Conservation (phyloP, 2,329 filamentous ascomycete species). For the Capronia epimyces region DNA sequence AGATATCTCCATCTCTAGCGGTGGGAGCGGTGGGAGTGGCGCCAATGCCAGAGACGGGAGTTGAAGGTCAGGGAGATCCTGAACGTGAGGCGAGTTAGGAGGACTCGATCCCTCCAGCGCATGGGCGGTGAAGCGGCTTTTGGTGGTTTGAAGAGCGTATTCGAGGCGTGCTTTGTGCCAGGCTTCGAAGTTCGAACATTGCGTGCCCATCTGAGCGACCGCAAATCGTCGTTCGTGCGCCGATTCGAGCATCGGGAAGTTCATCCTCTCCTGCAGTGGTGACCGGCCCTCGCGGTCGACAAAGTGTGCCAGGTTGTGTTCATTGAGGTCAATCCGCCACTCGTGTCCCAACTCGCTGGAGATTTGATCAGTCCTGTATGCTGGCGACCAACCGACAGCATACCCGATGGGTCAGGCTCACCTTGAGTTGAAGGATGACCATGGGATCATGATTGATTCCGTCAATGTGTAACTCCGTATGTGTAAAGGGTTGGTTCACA, state of each 20-base stretch:
- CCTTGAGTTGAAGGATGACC: slow-evolving; percentile 14
- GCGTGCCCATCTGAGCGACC: slow-evolving; percentile 17
- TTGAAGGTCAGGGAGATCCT: slow-evolving; percentile 7
- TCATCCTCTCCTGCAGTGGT: slow-evolving; percentile 13
- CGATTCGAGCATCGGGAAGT: slow-evolving; percentile 22
- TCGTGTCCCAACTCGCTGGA: slow-evolving; percentile 14
- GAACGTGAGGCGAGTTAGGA: slow-evolving; percentile 10
- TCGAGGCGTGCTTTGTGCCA: slow-evolving; percentile 14
- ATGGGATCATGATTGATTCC: slow-evolving; percentile 20
- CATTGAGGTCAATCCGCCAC: slow-evolving; percentile 19
- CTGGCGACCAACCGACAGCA: background rate
- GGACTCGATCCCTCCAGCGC: background rate
- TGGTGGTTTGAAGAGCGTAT: background rate
- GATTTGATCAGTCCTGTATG: background rate
- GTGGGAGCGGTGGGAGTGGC: background rate
- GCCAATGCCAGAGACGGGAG: background rate
- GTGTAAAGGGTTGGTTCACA: background rate
- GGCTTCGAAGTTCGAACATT: slow-evolving; percentile 15
- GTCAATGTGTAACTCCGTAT: too few relatives aligned
- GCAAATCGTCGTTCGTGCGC: slow-evolving; percentile 26
- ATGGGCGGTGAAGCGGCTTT: slow-evolving; percentile 5
- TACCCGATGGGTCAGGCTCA: background rate
- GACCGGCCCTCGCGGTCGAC: slow-evolving; percentile 12
- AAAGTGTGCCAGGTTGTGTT: slow-evolving; percentile 18
- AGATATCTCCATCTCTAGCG: background rate